These are phyloP conservation scores for Calonectria pteridis DNA, from an alignment of 2,329 filamentous ascomycete species.

Conservation along the genomic window DNA sequence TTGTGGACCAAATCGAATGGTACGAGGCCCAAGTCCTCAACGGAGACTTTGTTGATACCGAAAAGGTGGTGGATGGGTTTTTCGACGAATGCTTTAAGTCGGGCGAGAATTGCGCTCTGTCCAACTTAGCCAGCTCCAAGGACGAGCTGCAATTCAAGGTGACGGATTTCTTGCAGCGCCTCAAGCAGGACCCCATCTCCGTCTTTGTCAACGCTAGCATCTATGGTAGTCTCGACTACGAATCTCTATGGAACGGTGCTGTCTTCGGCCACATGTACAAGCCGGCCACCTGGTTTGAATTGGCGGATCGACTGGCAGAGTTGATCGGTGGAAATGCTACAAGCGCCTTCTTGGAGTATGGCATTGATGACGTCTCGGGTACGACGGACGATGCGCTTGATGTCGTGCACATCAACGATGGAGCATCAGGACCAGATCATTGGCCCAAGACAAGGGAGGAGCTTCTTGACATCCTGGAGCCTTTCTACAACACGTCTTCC, in stretches of 20 bases:
- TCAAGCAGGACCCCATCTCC: constrained; percentile 54
- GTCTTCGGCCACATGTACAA: constrained; percentile 56
- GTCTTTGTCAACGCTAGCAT: constrained; percentile 58
- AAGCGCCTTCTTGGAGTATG: constrained; percentile 52
- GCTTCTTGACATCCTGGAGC: constrained; percentile 51
- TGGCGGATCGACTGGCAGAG: constrained; percentile 51
- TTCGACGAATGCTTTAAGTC: constrained; percentile 55
- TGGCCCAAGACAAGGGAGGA: constrained; percentile 50
- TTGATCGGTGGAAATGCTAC: constrained; percentile 56
- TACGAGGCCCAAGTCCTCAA: constrained; percentile 44
- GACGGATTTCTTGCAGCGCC: constrained; percentile 44
- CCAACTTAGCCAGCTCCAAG: constrained; percentile 50
- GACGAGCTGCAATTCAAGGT: constrained; percentile 52
- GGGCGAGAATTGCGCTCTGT: constrained; percentile 58
- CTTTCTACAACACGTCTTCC: constrained; percentile 47
- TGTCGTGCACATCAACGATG: constrained; percentile 46
- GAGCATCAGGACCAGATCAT: constrained; percentile 32
- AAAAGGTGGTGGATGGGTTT: constrained; percentile 48
- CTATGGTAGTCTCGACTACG: constrained; percentile 54
- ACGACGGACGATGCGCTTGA: constrained; percentile 42
- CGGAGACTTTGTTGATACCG: constrained; percentile 47
- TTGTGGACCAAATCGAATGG: constrained; percentile 51
- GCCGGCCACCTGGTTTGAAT: constrained; percentile 51
- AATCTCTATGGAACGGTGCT: constrained; percentile 50
- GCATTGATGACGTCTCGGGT: constrained; percentile 29